Percentiles rank a stretch among this genome's conserved stretches.
These are phyloP conservation scores for Phylloporus arenicola DNA, from an alignment of 768 basidiomycete genomes.

Conservation along the genomic window DNA sequence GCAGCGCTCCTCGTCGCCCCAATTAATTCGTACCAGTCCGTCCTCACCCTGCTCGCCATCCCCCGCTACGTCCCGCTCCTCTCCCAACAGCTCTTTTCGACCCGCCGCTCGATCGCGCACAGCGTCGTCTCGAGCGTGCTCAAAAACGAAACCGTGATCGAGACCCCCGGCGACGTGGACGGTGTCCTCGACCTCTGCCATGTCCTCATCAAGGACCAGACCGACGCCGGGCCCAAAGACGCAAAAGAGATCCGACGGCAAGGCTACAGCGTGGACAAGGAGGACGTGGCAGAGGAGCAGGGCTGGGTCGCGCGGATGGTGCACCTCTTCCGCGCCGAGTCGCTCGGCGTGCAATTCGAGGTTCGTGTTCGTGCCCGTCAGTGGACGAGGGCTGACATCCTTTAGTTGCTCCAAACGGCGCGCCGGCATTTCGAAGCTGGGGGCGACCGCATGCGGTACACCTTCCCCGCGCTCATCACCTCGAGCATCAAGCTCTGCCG, in stretches of 20 bases:
- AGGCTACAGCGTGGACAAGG: constrained; percentile 63
- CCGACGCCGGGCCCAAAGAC: constrained; percentile 40
- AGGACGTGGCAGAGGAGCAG: constrained; percentile 96
- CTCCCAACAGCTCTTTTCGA: constrained; percentile 80
- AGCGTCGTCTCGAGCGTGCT: constrained; percentile 91
- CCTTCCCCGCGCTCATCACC: constrained; percentile 94
- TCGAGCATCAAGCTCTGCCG: constrained; percentile 89
- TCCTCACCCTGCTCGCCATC: constrained; percentile 94
- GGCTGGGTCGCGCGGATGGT: constrained; percentile 99
- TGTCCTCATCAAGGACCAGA: constrained; percentile 84
- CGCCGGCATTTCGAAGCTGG: constrained; percentile 86
- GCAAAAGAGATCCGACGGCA: constrained; percentile 48
- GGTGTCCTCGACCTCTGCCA: constrained; percentile 91
- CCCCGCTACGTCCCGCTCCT: constrained; percentile 85
- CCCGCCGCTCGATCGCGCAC: constrained; percentile 88
- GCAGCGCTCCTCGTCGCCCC: constrained; percentile 88
- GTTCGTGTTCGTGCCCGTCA: constrained; percentile 35
- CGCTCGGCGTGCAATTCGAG: constrained; percentile 85
- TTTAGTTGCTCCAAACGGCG: constrained; percentile 84
- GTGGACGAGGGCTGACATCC: background rate
- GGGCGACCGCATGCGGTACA: constrained; percentile 92
- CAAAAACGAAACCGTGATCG: constrained; percentile 95
- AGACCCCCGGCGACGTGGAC: constrained; percentile 89
- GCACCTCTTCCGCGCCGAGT: constrained; percentile 87
- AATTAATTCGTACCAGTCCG: constrained; percentile 93